phyloP scores from a whole-genome alignment of 2,329 filamentous ascomycete species.

The Fusarium tricinctum region DNA sequence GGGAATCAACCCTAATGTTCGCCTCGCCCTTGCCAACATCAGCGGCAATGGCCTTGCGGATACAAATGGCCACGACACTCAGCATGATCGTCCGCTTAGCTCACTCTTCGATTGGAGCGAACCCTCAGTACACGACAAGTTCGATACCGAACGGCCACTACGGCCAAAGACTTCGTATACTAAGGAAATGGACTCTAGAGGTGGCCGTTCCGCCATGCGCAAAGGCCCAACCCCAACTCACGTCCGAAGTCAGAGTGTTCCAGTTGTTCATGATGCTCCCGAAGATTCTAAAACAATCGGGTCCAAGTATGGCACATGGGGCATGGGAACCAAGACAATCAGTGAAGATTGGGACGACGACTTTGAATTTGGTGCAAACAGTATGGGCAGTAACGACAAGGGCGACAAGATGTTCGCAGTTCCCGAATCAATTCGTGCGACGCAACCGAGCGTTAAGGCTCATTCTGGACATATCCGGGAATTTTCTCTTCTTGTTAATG shows the following conservation, averaged over 20 bases:
- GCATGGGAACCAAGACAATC: conserved; percentile 80
- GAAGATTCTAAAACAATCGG: conserved; percentile 68
- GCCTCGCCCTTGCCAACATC: conserved; percentile 67
- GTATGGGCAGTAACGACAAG: conserved; percentile 55
- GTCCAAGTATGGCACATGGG: conserved; percentile 85
- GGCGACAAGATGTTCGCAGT: conserved; percentile 60
- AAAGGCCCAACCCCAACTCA: conserved; percentile 78
- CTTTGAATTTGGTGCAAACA: conserved; percentile 78
- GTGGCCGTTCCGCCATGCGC: conserved; percentile 76
- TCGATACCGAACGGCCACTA: conserved; percentile 69
- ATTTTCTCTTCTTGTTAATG: conserved; percentile 84
- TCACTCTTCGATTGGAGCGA: conserved; percentile 87
- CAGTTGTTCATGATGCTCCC: conserved; percentile 74
- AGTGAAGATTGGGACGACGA: conserved; percentile 94
- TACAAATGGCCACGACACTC: conserved; percentile 38
- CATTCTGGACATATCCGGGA: conserved; percentile 89
- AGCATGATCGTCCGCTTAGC: conserved; percentile 68
- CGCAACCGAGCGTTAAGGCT: conserved; percentile 84
- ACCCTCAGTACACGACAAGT: conserved; percentile 71
- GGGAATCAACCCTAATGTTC: conserved; percentile 66
- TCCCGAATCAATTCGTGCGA: conserved; percentile 82
- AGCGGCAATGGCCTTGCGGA: conserved; percentile 62
- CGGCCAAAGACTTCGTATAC: conserved; percentile 82
- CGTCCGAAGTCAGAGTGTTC: conserved; percentile 85
- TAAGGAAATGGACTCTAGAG: conserved; percentile 78